A percentile compares a stretch with the other conserved stretches of the same genome.
Evolutionary conservation across 2,329 filamentous ascomycete species (phyloP).

Genomic region (Fusarium temperatum): DNA sequence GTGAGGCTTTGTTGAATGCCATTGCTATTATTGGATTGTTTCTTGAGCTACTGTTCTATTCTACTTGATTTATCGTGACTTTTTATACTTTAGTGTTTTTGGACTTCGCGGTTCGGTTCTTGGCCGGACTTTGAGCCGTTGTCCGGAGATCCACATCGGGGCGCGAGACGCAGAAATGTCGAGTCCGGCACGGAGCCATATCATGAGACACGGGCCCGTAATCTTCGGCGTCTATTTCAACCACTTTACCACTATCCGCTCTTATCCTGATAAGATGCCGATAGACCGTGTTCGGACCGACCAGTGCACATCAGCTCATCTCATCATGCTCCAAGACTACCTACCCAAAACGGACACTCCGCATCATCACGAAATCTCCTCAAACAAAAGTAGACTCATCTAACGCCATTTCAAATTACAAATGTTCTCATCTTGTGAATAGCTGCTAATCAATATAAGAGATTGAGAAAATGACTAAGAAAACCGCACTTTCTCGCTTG

Average conservation of each 20-base stretch:
- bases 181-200: not conserved
- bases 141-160: conserved; percentile 14
- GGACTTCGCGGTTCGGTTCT: not conserved
- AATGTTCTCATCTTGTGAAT: not conserved
- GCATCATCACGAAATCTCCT: not conserved
- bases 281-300: not conserved
- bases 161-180: not conserved
- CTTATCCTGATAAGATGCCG: not conserved
- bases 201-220: not conserved
- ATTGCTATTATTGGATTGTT: not conserved
- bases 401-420: not conserved
- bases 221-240: not conserved
- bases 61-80: not conserved
- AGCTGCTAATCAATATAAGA: not conserved
- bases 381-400: not conserved
- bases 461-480: conserved; percentile 15
- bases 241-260: not conserved
- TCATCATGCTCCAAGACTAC: not conserved
- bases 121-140: conserved; percentile 6
- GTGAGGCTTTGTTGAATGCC: not conserved
- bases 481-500: conserved; percentile 20
- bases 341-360: conserved; percentile 14
- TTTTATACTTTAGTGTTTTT: not conserved
- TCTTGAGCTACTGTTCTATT: not conserved
- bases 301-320: not conserved